Evolutionary conservation across 176 grass and related monocot species (phyloP).

Genomic region (Canna indica): DNA sequence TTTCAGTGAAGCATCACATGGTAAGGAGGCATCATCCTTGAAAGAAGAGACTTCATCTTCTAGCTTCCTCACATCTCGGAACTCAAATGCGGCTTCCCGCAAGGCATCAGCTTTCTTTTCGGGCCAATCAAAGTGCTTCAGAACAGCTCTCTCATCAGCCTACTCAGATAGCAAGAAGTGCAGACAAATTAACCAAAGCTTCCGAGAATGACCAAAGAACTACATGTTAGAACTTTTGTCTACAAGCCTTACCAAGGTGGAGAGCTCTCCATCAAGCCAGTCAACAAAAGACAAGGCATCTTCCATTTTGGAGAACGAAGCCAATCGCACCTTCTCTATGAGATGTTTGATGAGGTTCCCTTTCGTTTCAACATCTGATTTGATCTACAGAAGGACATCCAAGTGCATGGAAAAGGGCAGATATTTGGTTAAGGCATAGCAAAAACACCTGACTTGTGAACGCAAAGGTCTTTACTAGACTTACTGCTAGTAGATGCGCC

Average conservation of each 20-base stretch:
- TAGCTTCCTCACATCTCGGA: constrained; percentile 27
- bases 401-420: constrained; percentile 1
- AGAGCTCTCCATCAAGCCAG: constrained; percentile 41
- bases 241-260: constrained; percentile 31
- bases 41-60: constrained; percentile 32
- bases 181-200: too few relatives aligned
- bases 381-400: constrained; percentile 33
- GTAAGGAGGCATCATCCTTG: constrained; percentile 27
- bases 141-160: constrained; percentile 43
- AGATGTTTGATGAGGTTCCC: constrained; percentile 59
- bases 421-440: neutral
- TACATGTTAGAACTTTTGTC: too few relatives aligned
- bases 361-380: constrained; percentile 74
- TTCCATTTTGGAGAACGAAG: constrained; percentile 45
- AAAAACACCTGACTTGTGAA: neutral
- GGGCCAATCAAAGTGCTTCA: constrained; percentile 51
- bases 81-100: constrained; percentile 47
- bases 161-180: constrained; percentile 1
- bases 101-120: constrained; percentile 47
- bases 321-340: constrained; percentile 52
- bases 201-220: too few relatives aligned
- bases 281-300: constrained; percentile 39
- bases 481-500: constrained; percentile 59
- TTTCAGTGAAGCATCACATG: constrained; percentile 31
- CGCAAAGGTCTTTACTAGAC: too few relatives aligned